Conservation (phyloP, 2,329 filamentous ascomycete genomes). For the Calonectria crousiana region DNA sequence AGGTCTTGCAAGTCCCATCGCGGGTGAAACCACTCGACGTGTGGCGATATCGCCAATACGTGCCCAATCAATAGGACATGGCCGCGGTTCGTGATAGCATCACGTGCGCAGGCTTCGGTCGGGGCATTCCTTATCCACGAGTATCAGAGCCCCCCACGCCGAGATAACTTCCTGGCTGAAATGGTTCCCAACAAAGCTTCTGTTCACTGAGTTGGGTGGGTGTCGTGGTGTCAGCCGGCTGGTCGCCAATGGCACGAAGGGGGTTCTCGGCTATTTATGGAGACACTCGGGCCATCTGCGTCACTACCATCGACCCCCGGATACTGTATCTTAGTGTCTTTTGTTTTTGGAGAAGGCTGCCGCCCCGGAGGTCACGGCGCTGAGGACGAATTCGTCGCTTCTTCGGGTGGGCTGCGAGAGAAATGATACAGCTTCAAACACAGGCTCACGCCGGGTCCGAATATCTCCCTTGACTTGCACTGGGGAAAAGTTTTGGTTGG, state of each 20-base stretch:
- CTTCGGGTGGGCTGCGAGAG: neutral
- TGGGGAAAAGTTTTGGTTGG: neutral
- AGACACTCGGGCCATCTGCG: slow-evolving; percentile 9
- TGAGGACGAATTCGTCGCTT: neutral
- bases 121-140: neutral
- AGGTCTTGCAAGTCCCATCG: neutral
- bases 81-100: neutral
- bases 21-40: neutral
- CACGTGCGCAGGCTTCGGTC: neutral
- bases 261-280: slow-evolving; percentile 33
- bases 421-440: neutral
- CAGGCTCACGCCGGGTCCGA: neutral
- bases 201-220: neutral
- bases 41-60: neutral
- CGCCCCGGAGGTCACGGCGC: neutral
- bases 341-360: neutral
- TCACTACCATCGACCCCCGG: neutral
- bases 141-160: neutral
- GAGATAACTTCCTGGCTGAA: neutral
- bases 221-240: neutral
- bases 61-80: neutral
- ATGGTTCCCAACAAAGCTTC: slow-evolving; percentile 11
- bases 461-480: neutral
- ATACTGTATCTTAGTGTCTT: neutral
- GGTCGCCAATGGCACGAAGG: neutral